These are phyloP conservation scores for Epicoccum sorghinum DNA, from an alignment of 2,329 filamentous ascomycete genomes.

Conservation along the genomic window DNA sequence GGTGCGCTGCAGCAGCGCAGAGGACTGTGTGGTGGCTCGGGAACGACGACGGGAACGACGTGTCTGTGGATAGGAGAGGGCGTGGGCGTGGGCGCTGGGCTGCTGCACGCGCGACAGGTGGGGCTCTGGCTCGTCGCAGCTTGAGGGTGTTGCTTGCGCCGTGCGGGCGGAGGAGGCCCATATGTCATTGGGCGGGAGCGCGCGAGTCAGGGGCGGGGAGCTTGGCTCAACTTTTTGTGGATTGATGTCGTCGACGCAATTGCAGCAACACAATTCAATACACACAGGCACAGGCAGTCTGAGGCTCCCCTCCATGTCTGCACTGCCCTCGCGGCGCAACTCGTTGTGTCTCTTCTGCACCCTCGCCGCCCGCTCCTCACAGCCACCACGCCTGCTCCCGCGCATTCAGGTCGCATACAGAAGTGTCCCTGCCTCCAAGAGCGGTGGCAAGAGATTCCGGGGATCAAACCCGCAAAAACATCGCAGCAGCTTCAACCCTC, in stretches of 20 bases:
- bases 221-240: constrained; percentile 32
- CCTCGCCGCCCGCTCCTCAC: constrained; percentile 33
- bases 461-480: no score
- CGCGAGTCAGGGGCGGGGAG: neutral
- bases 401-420: constrained; percentile 30
- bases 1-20: neutral
- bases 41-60: neutral
- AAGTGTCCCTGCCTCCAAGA: no score
- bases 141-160: constrained; percentile 18
- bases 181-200: neutral
- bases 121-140: constrained; percentile 26
- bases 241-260: constrained; percentile 26
- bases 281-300: neutral
- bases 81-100: neutral
- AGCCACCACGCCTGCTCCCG: constrained; percentile 36
- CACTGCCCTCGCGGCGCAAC: constrained; percentile 32
- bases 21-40: neutral
- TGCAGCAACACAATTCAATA: neutral
- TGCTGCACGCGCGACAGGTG: constrained; percentile 17
- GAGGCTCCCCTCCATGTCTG: constrained; percentile 31
- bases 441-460: no score
- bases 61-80: neutral
- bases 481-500: no score
- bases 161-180: constrained; percentile 12
- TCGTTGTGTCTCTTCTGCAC: constrained; percentile 51